A percentile compares a stretch with the other conserved stretches of the same genome.
These are phyloP conservation scores for Pseudogymnoascus sp. DNA, from an alignment of 2,329 filamentous ascomycete species.

Conservation along the genomic window DNA sequence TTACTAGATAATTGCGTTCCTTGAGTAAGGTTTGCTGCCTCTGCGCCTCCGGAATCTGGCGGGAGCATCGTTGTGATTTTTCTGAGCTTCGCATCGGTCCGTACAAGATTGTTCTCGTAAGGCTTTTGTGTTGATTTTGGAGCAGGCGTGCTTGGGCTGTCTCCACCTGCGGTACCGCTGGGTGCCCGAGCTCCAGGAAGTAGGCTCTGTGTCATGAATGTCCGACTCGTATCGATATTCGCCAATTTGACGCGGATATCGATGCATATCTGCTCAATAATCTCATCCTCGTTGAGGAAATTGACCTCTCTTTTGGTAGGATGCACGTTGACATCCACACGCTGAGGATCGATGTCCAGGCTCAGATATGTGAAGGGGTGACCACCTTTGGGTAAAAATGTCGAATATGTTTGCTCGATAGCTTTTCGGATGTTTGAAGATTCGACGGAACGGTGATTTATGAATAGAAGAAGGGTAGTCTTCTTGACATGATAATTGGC, in stretches of 20 bases:
- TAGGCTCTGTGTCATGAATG: slow-evolving; percentile 88
- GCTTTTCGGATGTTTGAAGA: slow-evolving; percentile 82
- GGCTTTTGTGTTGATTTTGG: slow-evolving; percentile 43
- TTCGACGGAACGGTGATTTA: slow-evolving; percentile 92
- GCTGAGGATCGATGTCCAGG: slow-evolving; percentile 82
- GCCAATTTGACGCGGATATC: slow-evolving; percentile 72
- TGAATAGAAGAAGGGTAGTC: slow-evolving; percentile 82
- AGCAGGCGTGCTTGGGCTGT: slow-evolving; percentile 18
- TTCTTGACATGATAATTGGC: slow-evolving; percentile 93
- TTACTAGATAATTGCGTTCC: slow-evolving; percentile 33
- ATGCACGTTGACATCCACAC: slow-evolving; percentile 96
- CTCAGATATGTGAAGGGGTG: slow-evolving; percentile 92
- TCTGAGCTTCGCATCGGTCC: slow-evolving; percentile 78
- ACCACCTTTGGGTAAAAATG: slow-evolving; percentile 84
- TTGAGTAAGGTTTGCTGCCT: slow-evolving; percentile 23
- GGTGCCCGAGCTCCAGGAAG: slow-evolving; percentile 58
- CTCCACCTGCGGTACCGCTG: slow-evolving; percentile 22
- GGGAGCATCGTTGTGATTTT: slow-evolving; percentile 97
- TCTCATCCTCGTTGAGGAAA: slow-evolving; percentile 95
- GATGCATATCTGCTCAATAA: slow-evolving; percentile 77
- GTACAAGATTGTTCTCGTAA: slow-evolving; percentile 80
- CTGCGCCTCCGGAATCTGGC: slow-evolving; percentile 33
- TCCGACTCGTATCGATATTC: slow-evolving; percentile 85
- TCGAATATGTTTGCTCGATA: slow-evolving; percentile 80
- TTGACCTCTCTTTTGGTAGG: slow-evolving; percentile 96